Evolutionary conservation across 352 stramenopile species (phyloP).

Genomic region (Phytopythium vexans): DNA sequence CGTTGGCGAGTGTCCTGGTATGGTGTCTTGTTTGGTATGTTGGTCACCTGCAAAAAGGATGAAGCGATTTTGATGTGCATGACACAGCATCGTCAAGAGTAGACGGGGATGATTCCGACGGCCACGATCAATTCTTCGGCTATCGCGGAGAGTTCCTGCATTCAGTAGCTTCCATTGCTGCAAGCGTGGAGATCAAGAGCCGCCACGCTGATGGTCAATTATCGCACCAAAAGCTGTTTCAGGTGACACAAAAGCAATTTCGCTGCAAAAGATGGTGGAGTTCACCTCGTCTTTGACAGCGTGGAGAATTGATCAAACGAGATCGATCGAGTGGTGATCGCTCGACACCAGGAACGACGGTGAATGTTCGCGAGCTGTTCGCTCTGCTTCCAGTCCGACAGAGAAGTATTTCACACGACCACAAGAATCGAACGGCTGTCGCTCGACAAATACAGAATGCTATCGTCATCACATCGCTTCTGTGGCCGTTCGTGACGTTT

Average conservation of each 20-base stretch:
- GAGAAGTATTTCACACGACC: constrained; percentile 36
- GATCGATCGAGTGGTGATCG: constrained; percentile 1
- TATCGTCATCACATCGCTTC: constrained; percentile 58
- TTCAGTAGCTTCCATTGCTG: no score
- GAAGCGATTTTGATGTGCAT: neutral
- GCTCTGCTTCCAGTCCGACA: constrained; percentile 49
- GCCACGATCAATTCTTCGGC: no score
- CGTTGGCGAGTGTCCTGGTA: constrained; percentile 43
- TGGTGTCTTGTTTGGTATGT: constrained; percentile 39
- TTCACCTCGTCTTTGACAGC: constrained; percentile 18
- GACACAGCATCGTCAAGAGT: constrained; percentile 35
- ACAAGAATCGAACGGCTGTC: constrained; percentile 18
- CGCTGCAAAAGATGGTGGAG: constrained; percentile 46
- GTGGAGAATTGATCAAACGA: no score
- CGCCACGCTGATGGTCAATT: no score
- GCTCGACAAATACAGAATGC: constrained; percentile 42
- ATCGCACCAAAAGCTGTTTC: constrained; percentile 22
- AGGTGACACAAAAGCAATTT: constrained; percentile 51
- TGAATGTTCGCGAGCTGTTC: constrained; percentile 60
- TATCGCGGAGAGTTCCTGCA: no score
- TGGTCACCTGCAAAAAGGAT: neutral
- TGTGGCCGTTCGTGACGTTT: constrained; percentile 67
- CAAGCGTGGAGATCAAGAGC: no score
- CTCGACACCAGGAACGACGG: constrained; percentile 38
- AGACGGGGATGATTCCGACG: neutral